Conservation (phyloP, 2,329 filamentous ascomycete species). For the Chaetomiaceae sp. region DNA sequence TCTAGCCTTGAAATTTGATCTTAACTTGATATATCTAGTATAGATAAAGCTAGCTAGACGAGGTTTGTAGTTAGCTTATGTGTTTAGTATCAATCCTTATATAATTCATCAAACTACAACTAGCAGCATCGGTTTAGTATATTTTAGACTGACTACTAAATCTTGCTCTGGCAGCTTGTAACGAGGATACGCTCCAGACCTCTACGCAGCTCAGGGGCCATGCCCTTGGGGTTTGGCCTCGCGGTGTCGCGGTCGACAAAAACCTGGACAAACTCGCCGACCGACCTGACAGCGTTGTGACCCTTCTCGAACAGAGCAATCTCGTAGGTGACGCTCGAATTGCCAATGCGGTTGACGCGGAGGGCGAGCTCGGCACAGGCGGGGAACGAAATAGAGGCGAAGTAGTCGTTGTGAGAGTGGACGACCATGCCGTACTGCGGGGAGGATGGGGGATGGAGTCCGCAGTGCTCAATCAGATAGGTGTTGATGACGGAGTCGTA, state of each 20-base stretch:
- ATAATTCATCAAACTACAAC: too few relatives aligned
- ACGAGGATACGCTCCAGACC: slow-evolving; percentile 41
- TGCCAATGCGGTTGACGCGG: slow-evolving; percentile 77
- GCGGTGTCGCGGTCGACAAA: slow-evolving; percentile 74
- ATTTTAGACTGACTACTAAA: too few relatives aligned
- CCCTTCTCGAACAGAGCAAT: slow-evolving; percentile 79
- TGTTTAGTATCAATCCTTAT: too few relatives aligned
- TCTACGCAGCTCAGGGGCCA: slow-evolving; percentile 54
- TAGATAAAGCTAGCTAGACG: too few relatives aligned
- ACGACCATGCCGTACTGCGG: slow-evolving; percentile 78
- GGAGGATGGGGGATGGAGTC: slow-evolving; percentile 65
- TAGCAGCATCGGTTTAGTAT: too few relatives aligned
- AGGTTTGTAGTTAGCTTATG: too few relatives aligned
- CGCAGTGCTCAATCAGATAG: slow-evolving; percentile 77
- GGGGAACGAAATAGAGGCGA: slow-evolving; percentile 76
- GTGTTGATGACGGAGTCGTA: slow-evolving; percentile 89
- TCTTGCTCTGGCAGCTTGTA: slow-evolving; percentile 11
- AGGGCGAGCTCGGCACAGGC: slow-evolving; percentile 76
- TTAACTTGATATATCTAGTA: too few relatives aligned
- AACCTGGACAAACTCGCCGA: slow-evolving; percentile 82
- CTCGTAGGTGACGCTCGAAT: slow-evolving; percentile 85
- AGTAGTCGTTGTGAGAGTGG: slow-evolving; percentile 80
- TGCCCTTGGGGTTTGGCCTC: slow-evolving; percentile 61
- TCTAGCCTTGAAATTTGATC: too few relatives aligned
- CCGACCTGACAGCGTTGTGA: slow-evolving; percentile 69